Percentiles rank a stretch among this genome's conserved stretches.
Conservation (phyloP, 495 filamentous ascomycete species). For the Penicillium tannophilum region DNA sequence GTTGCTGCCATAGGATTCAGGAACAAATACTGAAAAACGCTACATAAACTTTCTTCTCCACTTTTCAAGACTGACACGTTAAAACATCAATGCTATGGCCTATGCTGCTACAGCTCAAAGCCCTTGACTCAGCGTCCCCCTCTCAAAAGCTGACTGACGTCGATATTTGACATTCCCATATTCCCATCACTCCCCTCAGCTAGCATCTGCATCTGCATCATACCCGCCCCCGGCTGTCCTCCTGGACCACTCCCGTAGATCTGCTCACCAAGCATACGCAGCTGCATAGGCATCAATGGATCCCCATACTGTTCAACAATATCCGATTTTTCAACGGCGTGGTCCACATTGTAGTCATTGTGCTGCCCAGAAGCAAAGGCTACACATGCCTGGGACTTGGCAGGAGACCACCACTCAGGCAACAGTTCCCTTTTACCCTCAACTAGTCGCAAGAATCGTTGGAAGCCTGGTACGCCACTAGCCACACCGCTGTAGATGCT, state of each 20-base stretch:
- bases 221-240: not conserved
- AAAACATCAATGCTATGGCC: no score
- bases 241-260: slow-evolving; percentile 1
- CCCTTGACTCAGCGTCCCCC: no score
- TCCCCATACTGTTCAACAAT: not conserved
- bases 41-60: no score
- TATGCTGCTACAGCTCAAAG: no score
- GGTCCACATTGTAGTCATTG: no score
- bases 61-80: no score
- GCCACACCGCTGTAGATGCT: not conserved
- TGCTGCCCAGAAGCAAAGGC: not conserved
- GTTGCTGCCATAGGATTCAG: no score
- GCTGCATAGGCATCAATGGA: slow-evolving; percentile 20
- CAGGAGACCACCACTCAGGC: not conserved
- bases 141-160: no score
- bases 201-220: no score
- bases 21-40: no score
- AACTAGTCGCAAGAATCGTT: not conserved
- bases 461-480: not conserved
- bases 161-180: no score
- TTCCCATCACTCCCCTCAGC: no score
- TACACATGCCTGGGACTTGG: not conserved
- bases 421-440: not conserved
- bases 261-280: slow-evolving; percentile 3
- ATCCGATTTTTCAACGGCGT: not conserved